These are phyloP conservation scores for Sugiyamaella novakii DNA, from an alignment of 1,139 yeast species.

Conservation along the genomic window DNA sequence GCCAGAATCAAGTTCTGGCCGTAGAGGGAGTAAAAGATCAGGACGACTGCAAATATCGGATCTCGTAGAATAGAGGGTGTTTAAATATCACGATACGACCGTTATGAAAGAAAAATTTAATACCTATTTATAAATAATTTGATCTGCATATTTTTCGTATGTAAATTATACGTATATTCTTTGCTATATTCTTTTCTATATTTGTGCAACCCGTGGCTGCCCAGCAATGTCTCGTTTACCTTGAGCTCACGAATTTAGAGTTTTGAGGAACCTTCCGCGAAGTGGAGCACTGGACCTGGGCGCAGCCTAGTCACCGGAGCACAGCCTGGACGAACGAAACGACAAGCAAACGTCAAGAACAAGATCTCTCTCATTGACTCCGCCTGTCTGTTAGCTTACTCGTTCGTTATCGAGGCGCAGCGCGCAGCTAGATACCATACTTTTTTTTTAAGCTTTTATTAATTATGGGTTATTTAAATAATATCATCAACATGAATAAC, in stretches of 20 bases:
- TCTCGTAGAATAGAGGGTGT: conserved; percentile 25
- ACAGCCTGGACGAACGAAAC: neutral
- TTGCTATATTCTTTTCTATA: neutral
- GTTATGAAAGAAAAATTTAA: conserved; percentile 7
- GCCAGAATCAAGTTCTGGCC: conserved; percentile 1
- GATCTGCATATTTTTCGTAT: neutral
- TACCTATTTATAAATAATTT: conserved; percentile 15
- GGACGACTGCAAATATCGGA: conserved; percentile 45
- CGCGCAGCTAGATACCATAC: too few species aligned
- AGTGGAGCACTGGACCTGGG: neutral
- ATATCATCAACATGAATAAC: conserved; percentile 15
- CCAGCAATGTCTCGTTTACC: too few species aligned
- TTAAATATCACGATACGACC: conserved; percentile 8
- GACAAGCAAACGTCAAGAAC: too few species aligned
- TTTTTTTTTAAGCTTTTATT: conserved; percentile 8
- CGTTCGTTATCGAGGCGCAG: conserved; percentile 1
- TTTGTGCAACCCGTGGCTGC: neutral
- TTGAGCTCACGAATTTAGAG: too few species aligned
- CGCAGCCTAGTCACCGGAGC: neutral
- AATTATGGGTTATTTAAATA: conserved; percentile 13
- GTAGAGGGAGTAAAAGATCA: conserved; percentile 7
- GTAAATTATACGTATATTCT: neutral
- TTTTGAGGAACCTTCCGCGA: too few species aligned
- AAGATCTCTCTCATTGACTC: neutral
- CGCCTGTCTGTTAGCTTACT: neutral